Conservation (phyloP, 2,329 filamentous ascomycete species). For the Aspergillus ustus region DNA sequence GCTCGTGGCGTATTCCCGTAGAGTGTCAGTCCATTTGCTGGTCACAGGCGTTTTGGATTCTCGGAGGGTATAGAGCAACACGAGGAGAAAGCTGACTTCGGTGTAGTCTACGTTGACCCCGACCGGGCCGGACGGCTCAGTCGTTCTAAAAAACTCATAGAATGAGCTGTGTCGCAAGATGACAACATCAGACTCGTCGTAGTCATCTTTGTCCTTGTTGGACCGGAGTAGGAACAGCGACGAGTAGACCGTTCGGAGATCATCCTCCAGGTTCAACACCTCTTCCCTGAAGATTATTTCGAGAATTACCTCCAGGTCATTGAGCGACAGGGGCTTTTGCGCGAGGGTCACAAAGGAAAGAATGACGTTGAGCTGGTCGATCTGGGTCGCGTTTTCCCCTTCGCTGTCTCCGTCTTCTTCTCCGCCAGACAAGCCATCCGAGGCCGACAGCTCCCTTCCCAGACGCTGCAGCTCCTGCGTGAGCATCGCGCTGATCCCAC, state of each 20-base stretch:
- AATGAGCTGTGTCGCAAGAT: constrained; percentile 12
- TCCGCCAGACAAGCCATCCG: background rate
- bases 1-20: background rate
- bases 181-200: background rate
- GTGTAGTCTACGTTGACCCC: background rate
- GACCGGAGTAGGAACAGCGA: background rate
- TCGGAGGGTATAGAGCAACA: background rate
- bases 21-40: too few relatives aligned
- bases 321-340: constrained; percentile 8
- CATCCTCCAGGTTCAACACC: constrained; percentile 7
- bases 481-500: constrained; percentile 23
- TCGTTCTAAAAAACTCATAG: constrained; percentile 9
- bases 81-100: background rate
- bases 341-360: constrained; percentile 14
- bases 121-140: background rate
- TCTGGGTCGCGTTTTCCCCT: background rate
- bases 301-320: background rate
- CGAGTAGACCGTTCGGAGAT: constrained; percentile 4
- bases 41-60: too few relatives aligned
- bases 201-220: background rate
- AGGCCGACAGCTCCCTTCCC: constrained; percentile 6
- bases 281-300: background rate
- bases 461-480: constrained; percentile 18
- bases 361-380: constrained; percentile 10
- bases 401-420: background rate